Evolutionary conservation across 2,329 filamentous ascomycete species (phyloP), one percentile per base, ranked within the genome.

Genomic region (Lecanicillium sp.): DNA sequence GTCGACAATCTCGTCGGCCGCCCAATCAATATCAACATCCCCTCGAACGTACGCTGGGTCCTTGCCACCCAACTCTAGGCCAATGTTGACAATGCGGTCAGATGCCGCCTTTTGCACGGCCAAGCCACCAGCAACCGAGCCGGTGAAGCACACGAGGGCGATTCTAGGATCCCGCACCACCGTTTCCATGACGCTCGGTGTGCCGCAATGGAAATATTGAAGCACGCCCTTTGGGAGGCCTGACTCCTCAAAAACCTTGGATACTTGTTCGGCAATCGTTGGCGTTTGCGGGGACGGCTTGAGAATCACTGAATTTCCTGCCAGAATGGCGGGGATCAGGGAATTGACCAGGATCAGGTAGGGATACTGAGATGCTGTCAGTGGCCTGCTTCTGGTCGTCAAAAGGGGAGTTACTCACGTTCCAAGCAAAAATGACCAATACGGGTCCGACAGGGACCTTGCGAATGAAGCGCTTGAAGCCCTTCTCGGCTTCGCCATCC

Each of bases 241-340:
- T 14, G 88, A 87, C 53, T 87, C 78, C 31, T 67, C 60, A 59
- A 97, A 94, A 39, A 85, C 77, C 47, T 81, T 72, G 40, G 83
- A 67, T 15, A 94, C 76, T 44, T 87, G 87, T 68, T 97, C 90
- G 30, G 79, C 89, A 46, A 94, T 81, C 1, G 89, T 95, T 2
- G 90, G 90, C 2, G 90, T 96, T 63, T 97, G 90, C 9, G 90
- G 90, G 5, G 87, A 94, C 17, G 90, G 90, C 67, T 97, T 97
- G 41, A 97, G 67, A 44, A 97, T 92, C 42, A 97, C 86, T 4
- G 84, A 81, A 65, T 96, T 94, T 30, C 90, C 90, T 20, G 86
- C 79, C 29, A 97, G 73, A 29, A 97, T 72, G n/a, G 90, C 90
- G 14, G 90, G 90, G 46, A 97, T 79, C 42, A 97, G 71, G 11